phyloP scores from a whole-genome alignment of 108 stramenopile species.

The Nannochloropsis salina region DNA sequence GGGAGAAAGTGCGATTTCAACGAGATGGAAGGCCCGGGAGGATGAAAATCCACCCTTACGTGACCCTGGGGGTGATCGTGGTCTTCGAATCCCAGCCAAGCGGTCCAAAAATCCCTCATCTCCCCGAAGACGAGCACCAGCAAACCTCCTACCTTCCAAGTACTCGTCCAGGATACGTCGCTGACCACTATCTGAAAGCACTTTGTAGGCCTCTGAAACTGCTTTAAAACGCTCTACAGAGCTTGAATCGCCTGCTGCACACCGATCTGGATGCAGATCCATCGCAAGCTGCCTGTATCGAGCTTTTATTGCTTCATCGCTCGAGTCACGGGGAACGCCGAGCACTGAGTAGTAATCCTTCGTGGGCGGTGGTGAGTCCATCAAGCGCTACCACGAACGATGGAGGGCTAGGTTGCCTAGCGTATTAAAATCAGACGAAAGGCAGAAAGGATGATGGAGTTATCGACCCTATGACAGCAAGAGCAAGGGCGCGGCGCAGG shows the following conservation, averaged over 20 bases:
- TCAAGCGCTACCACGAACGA: not conserved
- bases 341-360: conserved; percentile 13
- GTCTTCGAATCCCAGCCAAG: not conserved
- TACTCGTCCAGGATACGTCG: conserved; percentile 8
- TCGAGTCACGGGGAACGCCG: not conserved
- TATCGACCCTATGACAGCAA: too few species aligned
- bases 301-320: conserved; percentile 9
- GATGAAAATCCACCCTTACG: not conserved
- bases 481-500: too few species aligned
- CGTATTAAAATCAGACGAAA: too few species aligned
- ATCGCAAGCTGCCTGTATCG: not conserved
- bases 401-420: too few species aligned
- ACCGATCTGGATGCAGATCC: not conserved
- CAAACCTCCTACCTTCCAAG: conserved; percentile 17
- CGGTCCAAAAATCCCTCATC: not conserved
- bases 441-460: too few species aligned
- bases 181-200: not conserved
- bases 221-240: conserved; percentile 6
- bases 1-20: not conserved
- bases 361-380: not conserved
- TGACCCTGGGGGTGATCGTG: not conserved
- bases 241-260: not conserved
- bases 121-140: conserved; percentile 2
- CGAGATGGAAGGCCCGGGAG: not conserved
- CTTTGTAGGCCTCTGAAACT: not conserved